Percentiles rank a stretch among this genome's conserved stretches.
phyloP scores from a whole-genome alignment of 139 green algal species.

The Bryopsis sp. region DNA sequence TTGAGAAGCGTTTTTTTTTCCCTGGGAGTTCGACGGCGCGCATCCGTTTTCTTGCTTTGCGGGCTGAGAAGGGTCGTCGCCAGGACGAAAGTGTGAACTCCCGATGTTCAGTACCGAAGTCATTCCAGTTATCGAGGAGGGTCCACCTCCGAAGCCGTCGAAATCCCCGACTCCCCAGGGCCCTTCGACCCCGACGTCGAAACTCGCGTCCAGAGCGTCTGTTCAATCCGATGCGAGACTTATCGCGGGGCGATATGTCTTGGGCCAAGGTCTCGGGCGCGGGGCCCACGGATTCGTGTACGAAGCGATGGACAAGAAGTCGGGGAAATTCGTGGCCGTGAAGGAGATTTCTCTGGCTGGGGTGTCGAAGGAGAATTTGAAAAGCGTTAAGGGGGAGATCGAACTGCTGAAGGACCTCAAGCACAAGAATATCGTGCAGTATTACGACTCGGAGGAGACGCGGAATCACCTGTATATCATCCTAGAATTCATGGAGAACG shows the following conservation, averaged over 20 bases:
- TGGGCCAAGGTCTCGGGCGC: constrained; percentile 83
- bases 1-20: too few species aligned
- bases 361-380: constrained; percentile 49
- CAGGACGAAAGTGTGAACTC: too few species aligned
- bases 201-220: not conserved
- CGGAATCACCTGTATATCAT: constrained; percentile 92
- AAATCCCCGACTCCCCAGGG: constrained; percentile 3
- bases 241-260: constrained; percentile 47
- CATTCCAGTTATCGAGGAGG: too few species aligned
- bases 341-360: constrained; percentile 81
- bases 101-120: too few species aligned
- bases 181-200: constrained; percentile 6
- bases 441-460: constrained; percentile 85
- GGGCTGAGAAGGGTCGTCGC: too few species aligned
- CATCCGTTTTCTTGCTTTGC: too few species aligned
- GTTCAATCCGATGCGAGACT: constrained; percentile 1
- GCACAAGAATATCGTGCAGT: constrained; percentile 96
- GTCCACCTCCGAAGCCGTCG: too few species aligned
- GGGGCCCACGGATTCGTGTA: constrained; percentile 88
- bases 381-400: constrained; percentile 73
- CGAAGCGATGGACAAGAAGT: constrained; percentile 76
- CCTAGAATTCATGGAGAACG: constrained; percentile 95
- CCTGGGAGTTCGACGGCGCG: too few species aligned
- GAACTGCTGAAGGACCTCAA: constrained; percentile 86
- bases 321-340: constrained; percentile 82